Base-by-base conservation (phyloP, 352 stramenopile species). In the Phytophthora megakarya region DNA sequence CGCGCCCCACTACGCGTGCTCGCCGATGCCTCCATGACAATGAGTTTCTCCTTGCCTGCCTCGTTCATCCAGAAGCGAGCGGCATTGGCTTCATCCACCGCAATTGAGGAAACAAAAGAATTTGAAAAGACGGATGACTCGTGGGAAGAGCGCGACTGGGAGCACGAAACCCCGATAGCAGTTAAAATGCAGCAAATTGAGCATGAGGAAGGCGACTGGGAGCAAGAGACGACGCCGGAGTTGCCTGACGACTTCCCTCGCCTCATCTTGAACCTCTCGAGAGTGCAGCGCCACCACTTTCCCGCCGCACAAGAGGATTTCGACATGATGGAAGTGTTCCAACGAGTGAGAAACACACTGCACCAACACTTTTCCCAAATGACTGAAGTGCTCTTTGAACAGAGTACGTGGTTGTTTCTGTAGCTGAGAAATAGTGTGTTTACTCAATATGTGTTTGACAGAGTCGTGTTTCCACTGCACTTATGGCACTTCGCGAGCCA, bases 161-260 rank as follows among this genome's bases (percentile, higher is more conserved):
- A 80, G n/a, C 35, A 38, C 5, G 54, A 62, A 16, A 44, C 13
- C 1, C 13, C 50, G 3, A 15, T 12, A 21, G 28, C 3, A 26
- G 18, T 33, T 16, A 26, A 38, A 42, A 46, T 25, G 11, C 18
- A 16, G 25, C n/a, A 30, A 37, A 32, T 10, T 11, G 15, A 70
- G 10, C 19, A 46, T 5, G 42, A 55, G 26, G 18, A 9, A 10
- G 66, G 74, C 23, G 69, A 68, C 1, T 89, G 80, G 80, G 73
- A 76, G 18, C 46, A 84, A 33, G 57, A 78, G 9, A 25, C 65
- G 9, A 39, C 55, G 13, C 64, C 65, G 1, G 76, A 81, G 0
- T 64, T 92, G 10, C 83, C 83, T 0, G 81, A 92, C 35, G 81
- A 90, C 42, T 92, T 92, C 46, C 83, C 83, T 2, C 46, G 87